Percentiles rank a stretch among this genome's conserved stretches.
Evolutionary conservation across 495 filamentous ascomycete genomes (phyloP).

Genomic region (Hyphodiscus hymeniophilus): DNA sequence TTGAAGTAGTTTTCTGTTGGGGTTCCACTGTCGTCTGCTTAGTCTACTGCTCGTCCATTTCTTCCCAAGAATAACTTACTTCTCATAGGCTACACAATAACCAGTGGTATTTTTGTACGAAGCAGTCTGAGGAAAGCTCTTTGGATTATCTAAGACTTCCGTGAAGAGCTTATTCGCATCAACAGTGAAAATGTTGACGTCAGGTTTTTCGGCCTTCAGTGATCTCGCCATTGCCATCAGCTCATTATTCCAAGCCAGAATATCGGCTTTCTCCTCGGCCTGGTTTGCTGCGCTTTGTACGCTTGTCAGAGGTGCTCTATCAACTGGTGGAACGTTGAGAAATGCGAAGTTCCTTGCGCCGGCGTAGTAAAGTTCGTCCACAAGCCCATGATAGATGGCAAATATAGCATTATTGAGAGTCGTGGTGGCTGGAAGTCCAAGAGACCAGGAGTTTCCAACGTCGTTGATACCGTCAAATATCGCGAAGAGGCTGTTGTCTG

Average conservation of each 20-base stretch:
- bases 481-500: constrained; percentile 52
- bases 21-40: constrained; percentile 38
- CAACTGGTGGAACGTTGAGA: constrained; percentile 42
- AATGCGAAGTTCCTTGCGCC: constrained; percentile 42
- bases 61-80: constrained; percentile 31
- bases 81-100: constrained; percentile 45
- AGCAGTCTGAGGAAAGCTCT: constrained; percentile 32
- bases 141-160: constrained; percentile 45
- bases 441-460: constrained; percentile 55
- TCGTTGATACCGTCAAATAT: constrained; percentile 81
- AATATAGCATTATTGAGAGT: constrained; percentile 25
- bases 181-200: constrained; percentile 37
- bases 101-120: constrained; percentile 44
- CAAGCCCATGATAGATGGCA: constrained; percentile 30
- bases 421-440: constrained; percentile 8
- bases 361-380: constrained; percentile 30
- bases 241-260: constrained; percentile 24
- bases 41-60: constrained; percentile 2
- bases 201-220: constrained; percentile 29
- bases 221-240: constrained; percentile 25
- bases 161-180: constrained; percentile 42
- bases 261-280: constrained; percentile 17
- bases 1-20: constrained; percentile 38
- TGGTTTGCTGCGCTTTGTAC: constrained; percentile 5
- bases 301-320: constrained; percentile 29